Conservation (phyloP, 108 stramenopile species). For the Skeletonema menzelii region DNA sequence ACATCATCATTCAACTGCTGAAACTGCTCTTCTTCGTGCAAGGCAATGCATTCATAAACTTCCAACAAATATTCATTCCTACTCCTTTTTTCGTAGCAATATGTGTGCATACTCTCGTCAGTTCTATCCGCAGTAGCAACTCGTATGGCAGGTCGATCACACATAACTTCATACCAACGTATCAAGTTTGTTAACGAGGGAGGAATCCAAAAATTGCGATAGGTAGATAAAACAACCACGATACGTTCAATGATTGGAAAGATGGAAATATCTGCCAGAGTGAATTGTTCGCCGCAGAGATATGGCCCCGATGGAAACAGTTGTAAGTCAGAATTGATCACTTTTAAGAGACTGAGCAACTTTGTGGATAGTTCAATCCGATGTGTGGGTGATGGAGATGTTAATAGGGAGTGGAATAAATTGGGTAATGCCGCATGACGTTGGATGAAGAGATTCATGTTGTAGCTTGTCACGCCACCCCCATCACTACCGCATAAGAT, state of each 20-base stretch:
- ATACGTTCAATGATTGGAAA: slow-evolving; percentile 40
- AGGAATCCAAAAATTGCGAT: slow-evolving; percentile 42
- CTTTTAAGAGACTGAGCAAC: slow-evolving; percentile 27
- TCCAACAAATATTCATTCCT: slow-evolving; percentile 35
- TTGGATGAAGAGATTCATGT: slow-evolving; percentile 45
- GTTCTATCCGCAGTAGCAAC: slow-evolving; percentile 37
- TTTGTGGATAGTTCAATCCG: slow-evolving; percentile 22
- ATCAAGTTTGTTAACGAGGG: slow-evolving; percentile 22
- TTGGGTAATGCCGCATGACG: slow-evolving; percentile 26
- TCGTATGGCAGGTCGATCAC: slow-evolving; percentile 17
- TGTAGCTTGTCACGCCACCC: slow-evolving; percentile 25
- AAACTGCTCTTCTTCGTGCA: slow-evolving; percentile 20
- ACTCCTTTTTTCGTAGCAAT: slow-evolving; percentile 27
- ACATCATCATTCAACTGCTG: slow-evolving; percentile 23
- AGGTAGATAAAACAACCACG: slow-evolving; percentile 32
- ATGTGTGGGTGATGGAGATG: slow-evolving; percentile 7
- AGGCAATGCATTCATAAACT: slow-evolving; percentile 33
- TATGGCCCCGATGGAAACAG: slow-evolving; percentile 33
- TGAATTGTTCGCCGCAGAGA: slow-evolving; percentile 32
- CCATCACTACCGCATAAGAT: slow-evolving; percentile 1
- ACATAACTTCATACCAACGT: slow-evolving; percentile 27
- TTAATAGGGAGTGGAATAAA: slow-evolving; percentile 23
- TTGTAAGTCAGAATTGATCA: slow-evolving; percentile 29
- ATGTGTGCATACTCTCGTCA: slow-evolving; percentile 19
- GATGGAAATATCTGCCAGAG: slow-evolving; percentile 35